Base-by-base conservation (phyloP, 192 early-diverging fungal genomes). In the Coemansia sp. region DNA sequence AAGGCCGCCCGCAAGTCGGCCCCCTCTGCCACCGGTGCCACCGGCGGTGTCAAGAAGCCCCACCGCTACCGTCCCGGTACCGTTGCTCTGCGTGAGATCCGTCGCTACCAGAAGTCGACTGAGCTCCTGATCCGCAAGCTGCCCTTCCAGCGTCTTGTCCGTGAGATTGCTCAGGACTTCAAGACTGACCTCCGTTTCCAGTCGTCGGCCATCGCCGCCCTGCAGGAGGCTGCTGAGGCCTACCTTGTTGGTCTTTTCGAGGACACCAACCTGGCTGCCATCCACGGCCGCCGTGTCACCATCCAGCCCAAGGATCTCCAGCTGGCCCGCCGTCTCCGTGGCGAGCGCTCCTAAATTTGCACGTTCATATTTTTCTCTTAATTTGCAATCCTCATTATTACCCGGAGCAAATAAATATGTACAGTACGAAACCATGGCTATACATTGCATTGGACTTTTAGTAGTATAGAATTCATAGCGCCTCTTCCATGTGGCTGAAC, bases 261-360 rank as follows among this genome's bases (percentile, higher is more conserved):
- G 81, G 95, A 98, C 82, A 98, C 95, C 82, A 98, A 98, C 84
- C 86, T 98, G 80, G 95, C 95, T 52, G 96, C 95, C 64, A 95
- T 97, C 85, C 96, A 98, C 81, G 96, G 93, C 81, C 96, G 96
- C 88, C 91, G 96, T 81, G 96, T 98, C 71, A 98, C 96, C 77
- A 98, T 99, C 84, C 95, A 98, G 81, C 96, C 95, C 75, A 96
- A 96, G 87, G 96, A 99, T 78, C 91, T 98, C 73, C 96, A 98
- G 82, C 85, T 98, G 64, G 95, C 94, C 63, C 89, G 93, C 59
- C 89, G 94, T 83, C 91, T 98, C 69, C 90, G 91, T 69, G 91
- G 91, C 63, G 90, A 93, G 77, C 87, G 91, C 68, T 86, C 88
- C 68, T 92, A 89, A 82, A n/a, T n/a, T n/a, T n/a, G n/a, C n/a